These are phyloP conservation scores for Anastatica hierochuntica DNA, from an alignment of 345 rosid species.

Conservation along the genomic window DNA sequence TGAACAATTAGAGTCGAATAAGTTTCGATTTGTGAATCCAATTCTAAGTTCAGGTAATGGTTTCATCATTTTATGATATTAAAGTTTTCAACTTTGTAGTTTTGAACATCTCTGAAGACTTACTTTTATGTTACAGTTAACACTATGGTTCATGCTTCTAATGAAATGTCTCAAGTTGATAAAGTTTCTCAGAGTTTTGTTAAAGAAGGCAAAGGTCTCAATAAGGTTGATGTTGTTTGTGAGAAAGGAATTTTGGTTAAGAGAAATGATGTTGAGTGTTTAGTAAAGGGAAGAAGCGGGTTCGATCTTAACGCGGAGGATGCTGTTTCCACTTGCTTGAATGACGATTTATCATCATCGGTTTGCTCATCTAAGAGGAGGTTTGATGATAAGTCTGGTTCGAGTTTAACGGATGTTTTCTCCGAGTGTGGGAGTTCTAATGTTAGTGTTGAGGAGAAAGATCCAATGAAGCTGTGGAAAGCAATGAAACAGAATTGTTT, in stretches of 20 bases:
- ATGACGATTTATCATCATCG: slow-evolving; percentile 26
- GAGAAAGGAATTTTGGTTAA: slow-evolving; percentile 7
- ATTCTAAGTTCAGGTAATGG: slow-evolving; percentile 6
- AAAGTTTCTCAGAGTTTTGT: not conserved
- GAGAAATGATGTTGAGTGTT: slow-evolving; percentile 21
- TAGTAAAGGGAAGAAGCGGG: slow-evolving; percentile 23
- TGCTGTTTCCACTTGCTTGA: slow-evolving; percentile 44
- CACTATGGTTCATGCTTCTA: slow-evolving; percentile 11
- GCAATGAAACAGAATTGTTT: slow-evolving; percentile 89
- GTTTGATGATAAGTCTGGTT: too few relatives aligned
- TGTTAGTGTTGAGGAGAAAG: slow-evolving; percentile 40
- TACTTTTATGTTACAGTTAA: slow-evolving; percentile 5
- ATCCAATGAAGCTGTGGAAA: slow-evolving; percentile 63
- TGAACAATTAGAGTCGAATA: slow-evolving; percentile 17
- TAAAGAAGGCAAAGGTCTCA: slow-evolving; percentile 5
- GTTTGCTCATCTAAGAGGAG: slow-evolving; percentile 29
- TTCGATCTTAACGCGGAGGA: slow-evolving; percentile 51
- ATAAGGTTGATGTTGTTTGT: slow-evolving; percentile 30
- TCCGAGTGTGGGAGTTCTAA: slow-evolving; percentile 73
- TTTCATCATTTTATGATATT: not conserved
- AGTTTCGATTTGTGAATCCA: slow-evolving; percentile 9
- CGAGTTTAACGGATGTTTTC: slow-evolving; percentile 31
- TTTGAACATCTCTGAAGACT: not conserved
- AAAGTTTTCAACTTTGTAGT: not conserved
- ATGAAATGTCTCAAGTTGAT: slow-evolving; percentile 27